Base-by-base conservation (phyloP, 495 filamentous ascomycete species). In the Xylaria flabelliformis region DNA sequence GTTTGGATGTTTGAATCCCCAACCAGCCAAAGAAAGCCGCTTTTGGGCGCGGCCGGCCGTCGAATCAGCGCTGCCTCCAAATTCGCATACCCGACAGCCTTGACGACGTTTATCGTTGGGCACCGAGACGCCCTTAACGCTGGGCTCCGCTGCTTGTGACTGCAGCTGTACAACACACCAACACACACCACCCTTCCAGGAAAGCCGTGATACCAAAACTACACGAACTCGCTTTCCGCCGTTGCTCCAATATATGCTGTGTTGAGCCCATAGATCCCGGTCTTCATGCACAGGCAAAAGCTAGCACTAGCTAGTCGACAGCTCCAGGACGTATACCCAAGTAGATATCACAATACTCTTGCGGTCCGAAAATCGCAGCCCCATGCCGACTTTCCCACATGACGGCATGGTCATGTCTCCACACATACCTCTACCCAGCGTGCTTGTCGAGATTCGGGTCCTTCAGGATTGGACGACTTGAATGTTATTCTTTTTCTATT, bases 401-500 rank as follows among this genome's bases (percentile, higher is more conserved):
- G 67, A 53, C 46, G 64, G 66, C 42, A 68, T 63, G 24, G 44
- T 34, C 64, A 24, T 69, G 44, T 29, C 66, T 62, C 71, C 46
- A 69, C 71, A 61, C 44, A 58, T 55, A 55, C 46, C 34, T 71
- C 66, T 69, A 41, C 51, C 70, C 51, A 65, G 53, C 46, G 66
- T 70, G 32, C 48, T 73, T 61, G 46, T 51, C 67, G 48, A 50
- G 15, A 56, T 42, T 62, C 66, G 39, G 46, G 65, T 63, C 44
- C 71, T 63, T 82, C 80, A 84, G 84, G 85, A 92, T 81, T 96
- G 93, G 67, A 99, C 95, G 72, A 99, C 93, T 81, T 98, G 95
- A 69, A 99, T 89, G 78, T 98, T 97, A 84, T 99, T 97, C 90
- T 98, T 98, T 81, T 97, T 97, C 96, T 98, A 79, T 77, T 77